Evolutionary conservation across 495 filamentous ascomycete genomes (phyloP), one percentile per base, ranked within the genome.

Genomic region (Neurospora hispaniola): DNA sequence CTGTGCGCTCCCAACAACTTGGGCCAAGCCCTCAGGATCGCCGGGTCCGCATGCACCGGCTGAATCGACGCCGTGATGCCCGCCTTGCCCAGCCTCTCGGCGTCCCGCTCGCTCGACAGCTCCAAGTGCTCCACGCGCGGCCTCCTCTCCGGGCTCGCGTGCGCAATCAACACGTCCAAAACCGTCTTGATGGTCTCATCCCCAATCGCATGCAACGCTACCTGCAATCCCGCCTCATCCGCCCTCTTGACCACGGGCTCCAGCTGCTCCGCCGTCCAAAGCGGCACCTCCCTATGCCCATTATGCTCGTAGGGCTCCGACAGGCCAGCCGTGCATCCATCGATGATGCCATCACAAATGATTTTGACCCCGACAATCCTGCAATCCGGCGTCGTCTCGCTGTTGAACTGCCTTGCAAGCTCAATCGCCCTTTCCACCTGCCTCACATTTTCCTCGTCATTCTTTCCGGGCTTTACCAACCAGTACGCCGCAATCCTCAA

Each of bases 271-370:
- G 78, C 72, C 8, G 84, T 85, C 89, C 89, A 90, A 68, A 90
- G 84, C 3, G 88, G 88, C 2, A 88, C 86, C 54, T 83, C 80
- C 4, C 77, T 78, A 43, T 82, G 76, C 6, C 75, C 76, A 71
- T 86, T 84, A n/a, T 82, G 82, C 14, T 83, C 77, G 76, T 92
- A 92, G 6, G 90, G 89, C 77, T 90, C 84, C 5, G 82, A 79
- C 41, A 92, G 79, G 5, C 86, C 88, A 0, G 90, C 90, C 5
- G 90, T 92, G 78, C 89, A 92, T 0, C 86, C 88, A 73, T 92
- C 90, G 62, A 92, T 82, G 10, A 91, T 88, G 1, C 90, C 90
- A 71, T 92, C 90, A 72, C 88, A 89, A 59, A 92, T 91, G 27
- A 92, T 80, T 74, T 92, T 92, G 75, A 91, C 86, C n/a, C 90